Evolutionary conservation across 2,329 filamentous ascomycete genomes (phyloP), one percentile per base, ranked within the genome.

Genomic region (Colletotrichum kahawae): DNA sequence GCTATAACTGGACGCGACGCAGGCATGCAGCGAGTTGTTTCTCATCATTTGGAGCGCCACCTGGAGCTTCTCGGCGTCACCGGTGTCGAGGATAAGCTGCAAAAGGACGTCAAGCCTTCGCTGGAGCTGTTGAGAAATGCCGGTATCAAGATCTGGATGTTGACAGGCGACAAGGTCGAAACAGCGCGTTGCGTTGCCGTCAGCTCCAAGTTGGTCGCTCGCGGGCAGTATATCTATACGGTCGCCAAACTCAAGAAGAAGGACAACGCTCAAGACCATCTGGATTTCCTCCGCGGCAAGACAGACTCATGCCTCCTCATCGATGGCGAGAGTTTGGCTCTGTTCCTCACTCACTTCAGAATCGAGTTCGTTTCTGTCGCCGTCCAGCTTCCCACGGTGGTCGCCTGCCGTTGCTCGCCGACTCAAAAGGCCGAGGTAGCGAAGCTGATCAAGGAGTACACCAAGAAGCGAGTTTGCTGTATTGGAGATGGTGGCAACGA

Each of bases 81-180:
- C 1, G 97, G 97, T 77, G 97, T 99, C 0, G 97, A 99, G 84
- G 97, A 99, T 85, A 98, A 98, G 82, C 90, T 99, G 14, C 97
- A 99, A 83, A 93, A 93, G 77, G 95, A 98, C 81, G 97, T 99
- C 81, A 99, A 98, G 83, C 94, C 96, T 2, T 98, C 95, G 0
- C 89, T 99, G 7, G 97, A 99, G 84, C 91, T 99, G 7, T 90
- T 99, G 67, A 95, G 97, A 78, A 99, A 99, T 80, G 97, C 97
- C 0, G 97, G 97, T 31, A 97, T 99, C 85, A 98, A 98, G 84
- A 98, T 99, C 66, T 99, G 97, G 97, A 99, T 99, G 97, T 88
- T 99, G 82, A 99, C 97, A 0, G 97, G 97, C 62, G 97, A 99
- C 88, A 99, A 99, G 85, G 95, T 99, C 4, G 97, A 99, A 85